phyloP scores from a whole-genome alignment of 2,329 filamentous ascomycete species.

The Fusarium sp. region DNA sequence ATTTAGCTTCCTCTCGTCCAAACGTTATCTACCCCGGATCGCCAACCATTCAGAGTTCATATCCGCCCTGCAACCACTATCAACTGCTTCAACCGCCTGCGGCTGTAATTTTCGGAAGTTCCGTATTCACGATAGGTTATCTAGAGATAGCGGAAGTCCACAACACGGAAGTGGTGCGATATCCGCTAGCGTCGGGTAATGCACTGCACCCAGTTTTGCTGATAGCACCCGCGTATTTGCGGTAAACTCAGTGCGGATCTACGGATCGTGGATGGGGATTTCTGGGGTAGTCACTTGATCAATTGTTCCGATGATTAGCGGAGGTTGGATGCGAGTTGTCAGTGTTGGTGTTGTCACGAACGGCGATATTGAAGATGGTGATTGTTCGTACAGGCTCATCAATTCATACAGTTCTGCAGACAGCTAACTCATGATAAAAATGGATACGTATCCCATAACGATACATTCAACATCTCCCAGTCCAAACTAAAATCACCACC shows the following conservation, averaged over 20 bases:
- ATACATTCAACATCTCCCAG: constrained; percentile 40
- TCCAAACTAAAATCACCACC: constrained; percentile 34
- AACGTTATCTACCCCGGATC: not conserved
- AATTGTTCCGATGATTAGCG: not conserved
- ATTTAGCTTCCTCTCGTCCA: constrained; percentile 28
- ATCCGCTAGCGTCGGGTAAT: constrained; percentile 36
- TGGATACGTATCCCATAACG: constrained; percentile 40
- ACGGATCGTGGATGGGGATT: not conserved
- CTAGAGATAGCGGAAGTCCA: constrained; percentile 9
- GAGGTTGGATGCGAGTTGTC: not conserved
- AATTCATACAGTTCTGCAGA: not conserved
- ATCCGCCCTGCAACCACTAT: constrained; percentile 7
- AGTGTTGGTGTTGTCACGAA: not conserved
- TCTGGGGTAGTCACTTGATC: not conserved
- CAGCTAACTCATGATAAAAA: constrained; percentile 24
- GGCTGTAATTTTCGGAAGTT: constrained; percentile 19
- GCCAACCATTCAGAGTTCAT: constrained; percentile 2
- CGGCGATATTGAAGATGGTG: not conserved
- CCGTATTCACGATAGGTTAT: constrained; percentile 7
- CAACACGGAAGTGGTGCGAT: not conserved
- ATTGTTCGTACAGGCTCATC: not conserved
- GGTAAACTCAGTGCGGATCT: not conserved
- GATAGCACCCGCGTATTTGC: not conserved
- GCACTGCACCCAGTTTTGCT: constrained; percentile 3
- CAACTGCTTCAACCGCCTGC: constrained; percentile 6